Base-by-base conservation (phyloP, 23 red algal species). In the Gracilaria caudata region DNA sequence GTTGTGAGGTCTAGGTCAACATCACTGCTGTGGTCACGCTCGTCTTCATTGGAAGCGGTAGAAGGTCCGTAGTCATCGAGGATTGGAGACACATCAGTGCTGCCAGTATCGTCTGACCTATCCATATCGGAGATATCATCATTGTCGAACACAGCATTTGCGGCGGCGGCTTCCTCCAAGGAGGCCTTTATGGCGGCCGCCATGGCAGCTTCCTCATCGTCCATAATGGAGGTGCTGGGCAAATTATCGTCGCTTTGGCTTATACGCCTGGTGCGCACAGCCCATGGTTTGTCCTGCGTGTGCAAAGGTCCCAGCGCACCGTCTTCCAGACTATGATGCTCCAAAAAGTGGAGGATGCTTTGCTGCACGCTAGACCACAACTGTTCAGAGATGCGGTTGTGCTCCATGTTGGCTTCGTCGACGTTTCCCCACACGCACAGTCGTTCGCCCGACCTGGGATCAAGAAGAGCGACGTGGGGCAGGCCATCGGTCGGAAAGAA, bases 361-460 rank as follows among this genome's bases (percentile, higher is more conserved):
- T 65, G n/a, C 55, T 74, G 72, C 33, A 89, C 85, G 23, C 0
- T 59, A 12, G 21, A 26, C 85, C 85, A 89, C 36, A 89, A 37
- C 11, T 61, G 41, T 14, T 78, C 72, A 9, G 47, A 30, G n/a
- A 89, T 29, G 14, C 23, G 46, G 7, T 57, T 65, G 12, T 32
- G 7, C 34, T 64, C 51, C 85, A 89, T 89, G 39, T 78, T 46
- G n/a, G 55, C 43, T 28, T 60, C 85, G n/a, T 89, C 72, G 0
- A 36, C 36, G 73, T 89, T 89, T 40, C 85, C 85, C 90, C 90
- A 93, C n/a, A 93, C 90, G 36, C 45, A 33, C 7, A 93, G 81
- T 16, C 90, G 80, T 80, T 93, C 90, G 25, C 90, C 90, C 26
- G 81, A 80, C 28, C 90, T 65, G 36, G 90, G 90, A 56, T 93